These are phyloP conservation scores for Kwoniella heveanensis DNA, from an alignment of 768 basidiomycete genomes.

Conservation along the genomic window DNA sequence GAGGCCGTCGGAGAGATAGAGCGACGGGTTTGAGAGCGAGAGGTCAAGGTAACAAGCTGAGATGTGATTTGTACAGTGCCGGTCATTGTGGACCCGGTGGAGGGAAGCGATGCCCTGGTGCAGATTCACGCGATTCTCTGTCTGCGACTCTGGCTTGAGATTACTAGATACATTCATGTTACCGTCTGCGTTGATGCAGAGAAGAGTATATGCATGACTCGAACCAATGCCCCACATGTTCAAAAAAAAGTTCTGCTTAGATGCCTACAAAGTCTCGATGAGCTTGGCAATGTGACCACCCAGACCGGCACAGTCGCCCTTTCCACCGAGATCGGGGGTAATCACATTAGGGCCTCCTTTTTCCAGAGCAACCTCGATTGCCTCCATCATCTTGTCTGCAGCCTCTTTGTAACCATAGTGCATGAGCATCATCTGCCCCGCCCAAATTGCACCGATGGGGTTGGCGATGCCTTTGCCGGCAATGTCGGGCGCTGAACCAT, in stretches of 20 bases:
- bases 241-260: neutral
- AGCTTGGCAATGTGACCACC: conserved; percentile 31
- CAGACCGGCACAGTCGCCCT: conserved; percentile 24
- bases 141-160: too few relatives aligned
- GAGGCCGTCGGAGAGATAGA: too few relatives aligned
- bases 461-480: conserved; percentile 80
- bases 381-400: conserved; percentile 31
- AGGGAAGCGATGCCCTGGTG: too few relatives aligned
- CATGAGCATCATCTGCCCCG: conserved; percentile 90
- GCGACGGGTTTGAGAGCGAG: too few relatives aligned
- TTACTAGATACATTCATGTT: too few relatives aligned
- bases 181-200: too few relatives aligned
- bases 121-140: too few relatives aligned
- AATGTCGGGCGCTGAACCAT: conserved; percentile 99
- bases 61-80: too few relatives aligned
- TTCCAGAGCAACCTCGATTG: conserved; percentile 29
- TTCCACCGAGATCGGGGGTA: conserved; percentile 32
- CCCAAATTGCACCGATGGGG: conserved; percentile 93
- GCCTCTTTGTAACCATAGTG: conserved; percentile 59
- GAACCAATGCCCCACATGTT: neutral
- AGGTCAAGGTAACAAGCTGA: too few relatives aligned
- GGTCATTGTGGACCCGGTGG: too few relatives aligned
- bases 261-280: conserved; percentile 19
- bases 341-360: conserved; percentile 14
- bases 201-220: neutral